Conservation (phyloP, 805 yeast genomes). For the Candida ponderosae region DNA sequence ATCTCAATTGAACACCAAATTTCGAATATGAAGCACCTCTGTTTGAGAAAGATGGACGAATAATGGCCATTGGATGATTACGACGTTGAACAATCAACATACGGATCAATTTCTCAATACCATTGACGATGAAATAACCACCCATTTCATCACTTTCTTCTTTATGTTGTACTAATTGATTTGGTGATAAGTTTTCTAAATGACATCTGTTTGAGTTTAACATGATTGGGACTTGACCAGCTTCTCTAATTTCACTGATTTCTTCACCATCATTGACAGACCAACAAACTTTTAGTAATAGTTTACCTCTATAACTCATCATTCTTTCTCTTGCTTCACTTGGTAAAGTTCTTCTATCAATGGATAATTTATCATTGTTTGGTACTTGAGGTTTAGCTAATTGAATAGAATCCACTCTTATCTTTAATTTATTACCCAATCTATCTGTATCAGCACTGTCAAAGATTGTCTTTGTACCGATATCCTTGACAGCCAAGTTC, state of each 20-base stretch:
- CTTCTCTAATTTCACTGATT: conserved; percentile 74
- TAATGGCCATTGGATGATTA: conserved; percentile 96
- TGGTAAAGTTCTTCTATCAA: conserved; percentile 76
- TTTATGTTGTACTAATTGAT: conserved; percentile 63
- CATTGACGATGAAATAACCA: conserved; percentile 85
- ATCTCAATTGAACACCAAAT: conserved; percentile 89
- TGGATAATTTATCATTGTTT: conserved; percentile 60
- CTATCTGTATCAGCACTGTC: conserved; percentile 66
- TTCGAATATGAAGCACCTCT: conserved; percentile 88
- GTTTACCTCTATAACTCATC: conserved; percentile 70
- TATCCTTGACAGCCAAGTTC: conserved; percentile 80
- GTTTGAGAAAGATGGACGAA: conserved; percentile 88
- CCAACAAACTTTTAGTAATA: conserved; percentile 77
- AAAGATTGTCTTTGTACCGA: conserved; percentile 78
- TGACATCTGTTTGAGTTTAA: conserved; percentile 87
- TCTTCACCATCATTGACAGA: conserved; percentile 84
- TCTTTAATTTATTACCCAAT: conserved; percentile 76
- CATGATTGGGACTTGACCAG: conserved; percentile 90
- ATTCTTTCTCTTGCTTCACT: conserved; percentile 87
- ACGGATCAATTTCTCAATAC: conserved; percentile 93
- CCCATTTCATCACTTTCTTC: conserved; percentile 97
- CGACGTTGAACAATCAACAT: conserved; percentile 97
- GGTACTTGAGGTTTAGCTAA: conserved; percentile 79
- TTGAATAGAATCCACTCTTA: conserved; percentile 86
- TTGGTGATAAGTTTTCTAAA: conserved; percentile 74